Conservation (phyloP, 768 basidiomycete genomes). For the Tylopilus vinaceipallidus region DNA sequence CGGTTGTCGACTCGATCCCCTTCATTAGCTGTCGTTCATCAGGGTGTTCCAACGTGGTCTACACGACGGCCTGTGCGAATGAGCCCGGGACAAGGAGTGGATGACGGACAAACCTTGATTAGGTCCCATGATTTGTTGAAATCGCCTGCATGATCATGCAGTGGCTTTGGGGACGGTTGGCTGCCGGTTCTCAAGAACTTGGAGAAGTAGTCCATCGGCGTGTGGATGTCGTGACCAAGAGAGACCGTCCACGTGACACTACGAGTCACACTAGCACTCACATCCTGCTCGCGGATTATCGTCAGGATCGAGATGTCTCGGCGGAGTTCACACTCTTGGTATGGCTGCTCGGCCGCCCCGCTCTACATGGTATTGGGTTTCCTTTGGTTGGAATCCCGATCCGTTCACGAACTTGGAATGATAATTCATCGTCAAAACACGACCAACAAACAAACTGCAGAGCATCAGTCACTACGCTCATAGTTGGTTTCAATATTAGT, state of each 20-base stretch:
- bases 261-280: too few species aligned
- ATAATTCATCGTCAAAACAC: too few species aligned
- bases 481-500: too few species aligned
- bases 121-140: conserved; percentile 75
- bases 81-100: neutral
- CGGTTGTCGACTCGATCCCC: conserved; percentile 80
- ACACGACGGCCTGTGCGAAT: conserved; percentile 11
- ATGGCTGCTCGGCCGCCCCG: too few species aligned
- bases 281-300: neutral
- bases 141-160: conserved; percentile 66
- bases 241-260: too few species aligned
- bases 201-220: conserved; percentile 92
- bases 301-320: too few species aligned
- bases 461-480: too few species aligned
- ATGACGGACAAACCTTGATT: conserved; percentile 53
- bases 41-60: conserved; percentile 84
- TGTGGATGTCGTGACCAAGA: conserved; percentile 1
- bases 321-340: too few species aligned
- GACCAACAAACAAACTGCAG: too few species aligned
- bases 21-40: conserved; percentile 85
- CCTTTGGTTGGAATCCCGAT: too few species aligned
- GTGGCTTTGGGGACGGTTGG: conserved; percentile 46
- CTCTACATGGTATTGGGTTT: too few species aligned
- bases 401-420: too few species aligned
- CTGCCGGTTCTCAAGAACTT: conserved; percentile 58